These are phyloP conservation scores for Elongisporangium senticosum DNA, from an alignment of 352 stramenopile species.

Conservation along the genomic window DNA sequence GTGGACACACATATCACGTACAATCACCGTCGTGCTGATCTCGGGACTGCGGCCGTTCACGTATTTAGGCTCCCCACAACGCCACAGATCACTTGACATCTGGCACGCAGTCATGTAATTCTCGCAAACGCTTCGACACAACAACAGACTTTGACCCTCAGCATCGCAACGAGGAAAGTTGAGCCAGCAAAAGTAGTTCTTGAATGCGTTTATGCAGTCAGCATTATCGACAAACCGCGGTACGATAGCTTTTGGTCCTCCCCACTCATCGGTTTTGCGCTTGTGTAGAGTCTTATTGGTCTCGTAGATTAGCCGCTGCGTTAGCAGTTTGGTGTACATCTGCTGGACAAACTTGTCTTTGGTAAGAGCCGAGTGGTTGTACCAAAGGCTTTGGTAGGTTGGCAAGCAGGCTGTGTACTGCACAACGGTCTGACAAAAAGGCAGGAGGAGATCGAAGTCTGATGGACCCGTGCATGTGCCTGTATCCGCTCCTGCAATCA, in stretches of 20 bases:
- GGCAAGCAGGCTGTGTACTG: slow-evolving; percentile 72
- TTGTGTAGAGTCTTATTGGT: slow-evolving; percentile 56
- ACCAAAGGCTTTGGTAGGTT: slow-evolving; percentile 68
- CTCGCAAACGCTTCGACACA: slow-evolving; percentile 88
- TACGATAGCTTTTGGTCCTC: slow-evolving; percentile 40
- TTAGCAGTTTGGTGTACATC: slow-evolving; percentile 58
- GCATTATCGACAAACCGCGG: slow-evolving; percentile 81
- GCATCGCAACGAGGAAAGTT: slow-evolving; percentile 91
- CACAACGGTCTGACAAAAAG: slow-evolving; percentile 65
- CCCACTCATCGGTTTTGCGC: slow-evolving; percentile 67
- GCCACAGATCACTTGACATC: slow-evolving; percentile 79
- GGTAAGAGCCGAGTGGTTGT: slow-evolving; percentile 65
- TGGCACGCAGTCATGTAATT: slow-evolving; percentile 89
- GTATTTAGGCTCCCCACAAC: slow-evolving; percentile 74
- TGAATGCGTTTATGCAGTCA: slow-evolving; percentile 88
- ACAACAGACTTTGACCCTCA: slow-evolving; percentile 65
- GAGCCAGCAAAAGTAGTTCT: slow-evolving; percentile 88
- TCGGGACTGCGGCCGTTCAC: slow-evolving; percentile 65
- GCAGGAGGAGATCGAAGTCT: slow-evolving; percentile 65
- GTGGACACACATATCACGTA: slow-evolving; percentile 21
- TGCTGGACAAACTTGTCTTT: slow-evolving; percentile 70
- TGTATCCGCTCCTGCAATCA: slow-evolving; percentile 54
- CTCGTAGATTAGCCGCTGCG: slow-evolving; percentile 56
- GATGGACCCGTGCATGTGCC: slow-evolving; percentile 47
- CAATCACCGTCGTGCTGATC: slow-evolving; percentile 51